Base-by-base conservation (phyloP, 768 basidiomycete genomes). In the Multifurca ochricompacta region DNA sequence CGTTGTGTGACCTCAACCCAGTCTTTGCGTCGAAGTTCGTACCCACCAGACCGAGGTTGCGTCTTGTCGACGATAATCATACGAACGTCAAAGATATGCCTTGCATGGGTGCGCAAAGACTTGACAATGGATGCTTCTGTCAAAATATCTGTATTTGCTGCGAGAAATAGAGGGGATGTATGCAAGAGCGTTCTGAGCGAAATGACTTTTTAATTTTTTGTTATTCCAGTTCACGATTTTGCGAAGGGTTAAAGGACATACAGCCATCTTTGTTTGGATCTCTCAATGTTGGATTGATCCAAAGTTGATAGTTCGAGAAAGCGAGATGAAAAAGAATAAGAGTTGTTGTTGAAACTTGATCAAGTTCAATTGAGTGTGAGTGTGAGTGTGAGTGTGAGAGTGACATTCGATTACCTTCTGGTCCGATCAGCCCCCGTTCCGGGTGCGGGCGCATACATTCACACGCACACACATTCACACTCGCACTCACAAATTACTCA, bases 281-380 rank as follows among this genome's bases (percentile, higher is more conserved):
- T 23, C 78, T 69, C 9, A 87, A 63, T 47, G 81, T 80, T 0
- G 75, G 67, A 61, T 87, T 77, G 3, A 67, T 63, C 87, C 85
- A 91, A 8, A 89, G 64, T 7, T 76, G 73, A 66, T 87, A 79
- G 62, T 87, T 79, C 4, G 87, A 85, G n/a, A 91, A 68, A 0
- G 86, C 76, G 3, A 90, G 75, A 2, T 63, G 69, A 19, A 83
- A 59, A 31, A 87, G 70, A 9, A 66, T 65, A 3, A n/a, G n/a
- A n/a, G n/a, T 39, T 74, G 40, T 23, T 41, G 40, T 25, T 14
- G 40, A 23, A n/a, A n/a, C n/a, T n/a, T n/a, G n/a, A n/a, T n/a
- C n/a, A n/a, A n/a, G n/a, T n/a, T n/a, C n/a, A n/a, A n/a, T n/a
- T n/a, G n/a, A n/a, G n/a, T n/a, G n/a, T n/a, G n/a, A n/a, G n/a